Evolutionary conservation across 495 filamentous ascomycete species (phyloP), one percentile per base, ranked within the genome.

Genomic region (Haplographium delicatum): DNA sequence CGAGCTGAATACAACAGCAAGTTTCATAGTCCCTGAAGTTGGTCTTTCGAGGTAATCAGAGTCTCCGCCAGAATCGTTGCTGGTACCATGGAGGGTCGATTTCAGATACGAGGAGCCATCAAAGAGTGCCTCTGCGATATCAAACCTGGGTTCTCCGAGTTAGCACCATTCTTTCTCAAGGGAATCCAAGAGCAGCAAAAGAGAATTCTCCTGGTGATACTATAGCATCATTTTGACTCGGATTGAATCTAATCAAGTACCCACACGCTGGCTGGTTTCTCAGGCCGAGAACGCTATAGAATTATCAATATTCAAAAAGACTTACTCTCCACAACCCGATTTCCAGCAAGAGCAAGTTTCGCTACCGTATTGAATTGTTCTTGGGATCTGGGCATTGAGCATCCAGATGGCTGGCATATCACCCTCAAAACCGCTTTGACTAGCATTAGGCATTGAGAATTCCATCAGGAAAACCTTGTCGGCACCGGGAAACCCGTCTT

Each of bases 371-470:
- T 89, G 84, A 0, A 72, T 65, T 2, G 79, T 85, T 28, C 74
- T 72, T 2, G 83, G 77, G 50, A 89, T 85, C 34, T 75, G 70
- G 5, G 81, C 79, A 67, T 89, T 89, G 23, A 88, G 71, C 23
- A 82, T 63, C 86, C 86, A 88, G 15, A 57, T 48, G 7, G 59
- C 73, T 3, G 83, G 83, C 75, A 80, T 79, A 62, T 86, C 72
- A 27, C 47, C 65, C 53, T 81, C 75, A 26, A 62, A 65, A 31
- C 68, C 65, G 5, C 60, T 62, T 25, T 62, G 56, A 46, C 66
- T 64, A 53, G 78, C 66, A 23, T 62, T 44, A 0, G 86, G 85
- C 84, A 88, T 88, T 13, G 63, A 59, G 63, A 86, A 88, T 43
- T 88, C 80, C 25, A 82, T 65, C 23, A 86, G 63, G 68, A 88